Conservation (phyloP, 2,329 filamentous ascomycete genomes). For the Botrytis paeoniae region DNA sequence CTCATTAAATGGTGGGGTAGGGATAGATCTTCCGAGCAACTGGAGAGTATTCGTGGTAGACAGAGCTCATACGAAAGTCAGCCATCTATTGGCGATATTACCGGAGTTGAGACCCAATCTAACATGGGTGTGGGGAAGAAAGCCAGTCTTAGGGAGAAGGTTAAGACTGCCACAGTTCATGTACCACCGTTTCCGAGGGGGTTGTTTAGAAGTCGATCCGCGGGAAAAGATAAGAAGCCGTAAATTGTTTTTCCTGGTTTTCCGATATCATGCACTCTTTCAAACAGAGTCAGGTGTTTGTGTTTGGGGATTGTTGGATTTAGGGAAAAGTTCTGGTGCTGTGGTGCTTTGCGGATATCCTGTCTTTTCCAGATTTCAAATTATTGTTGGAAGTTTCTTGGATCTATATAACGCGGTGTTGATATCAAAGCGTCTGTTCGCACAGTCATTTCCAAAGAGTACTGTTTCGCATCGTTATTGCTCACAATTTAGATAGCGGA, state of each 20-base stretch:
- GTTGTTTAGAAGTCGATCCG: conserved; percentile 16
- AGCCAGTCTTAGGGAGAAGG: conserved; percentile 8
- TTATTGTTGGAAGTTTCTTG: not conserved
- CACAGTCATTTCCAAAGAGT: not conserved
- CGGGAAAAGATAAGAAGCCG: conserved; percentile 17
- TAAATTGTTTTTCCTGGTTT: not conserved
- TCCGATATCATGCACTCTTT: not conserved
- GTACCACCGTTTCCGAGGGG: conserved; percentile 17
- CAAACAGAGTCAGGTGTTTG: not conserved
- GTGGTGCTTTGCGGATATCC: conserved; percentile 2
- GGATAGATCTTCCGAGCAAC: conserved; percentile 18
- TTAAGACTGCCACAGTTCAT: conserved; percentile 17
- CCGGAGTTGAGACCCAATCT: not conserved
- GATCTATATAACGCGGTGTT: not conserved
- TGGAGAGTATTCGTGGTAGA: conserved; percentile 14
- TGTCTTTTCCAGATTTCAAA: not conserved
- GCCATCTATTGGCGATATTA: not conserved
- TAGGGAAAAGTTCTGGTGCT: not conserved
- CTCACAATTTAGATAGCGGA: not conserved
- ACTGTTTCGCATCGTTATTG: not conserved
- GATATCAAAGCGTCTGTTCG: not conserved
- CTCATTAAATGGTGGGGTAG: conserved; percentile 20
- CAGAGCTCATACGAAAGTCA: conserved; percentile 13
- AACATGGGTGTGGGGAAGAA: conserved; percentile 5
- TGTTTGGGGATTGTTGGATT: not conserved